Conservation (phyloP, 495 filamentous ascomycete genomes). For the Cudoniella acicularis region DNA sequence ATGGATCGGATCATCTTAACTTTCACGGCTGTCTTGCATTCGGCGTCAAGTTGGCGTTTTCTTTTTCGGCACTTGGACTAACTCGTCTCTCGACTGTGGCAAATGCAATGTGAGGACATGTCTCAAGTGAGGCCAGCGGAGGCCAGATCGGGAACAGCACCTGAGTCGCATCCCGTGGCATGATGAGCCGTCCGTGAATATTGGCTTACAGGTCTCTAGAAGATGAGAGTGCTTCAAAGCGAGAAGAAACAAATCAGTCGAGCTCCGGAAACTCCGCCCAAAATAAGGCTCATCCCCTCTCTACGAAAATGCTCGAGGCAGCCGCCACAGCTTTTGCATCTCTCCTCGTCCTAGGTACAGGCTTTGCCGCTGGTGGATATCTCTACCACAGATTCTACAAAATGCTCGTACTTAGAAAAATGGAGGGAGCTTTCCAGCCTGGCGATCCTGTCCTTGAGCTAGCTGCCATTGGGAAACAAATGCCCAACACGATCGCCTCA, state of each 20-base stretch:
- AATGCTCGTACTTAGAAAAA: constrained; percentile 79
- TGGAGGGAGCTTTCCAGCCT: constrained; percentile 86
- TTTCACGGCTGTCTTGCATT: neutral
- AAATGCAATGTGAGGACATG: neutral
- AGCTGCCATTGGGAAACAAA: constrained; percentile 64
- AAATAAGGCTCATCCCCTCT: constrained; percentile 13
- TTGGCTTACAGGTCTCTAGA: too few species aligned
- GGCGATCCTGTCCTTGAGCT: constrained; percentile 90
- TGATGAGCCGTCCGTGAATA: neutral
- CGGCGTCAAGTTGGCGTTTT: neutral
- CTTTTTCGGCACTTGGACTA: neutral
- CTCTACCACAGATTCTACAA: constrained; percentile 90
- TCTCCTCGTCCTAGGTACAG: constrained; percentile 72
- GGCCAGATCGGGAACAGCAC: too few species aligned
- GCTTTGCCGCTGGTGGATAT: constrained; percentile 70
- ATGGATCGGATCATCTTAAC: neutral
- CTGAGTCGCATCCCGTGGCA: too few species aligned
- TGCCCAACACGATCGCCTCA: constrained; percentile 26
- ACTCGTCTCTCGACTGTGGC: neutral
- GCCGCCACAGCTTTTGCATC: constrained; percentile 86
- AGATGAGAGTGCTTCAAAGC: neutral
- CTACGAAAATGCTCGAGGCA: constrained; percentile 79
- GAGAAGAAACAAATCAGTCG: neutral
- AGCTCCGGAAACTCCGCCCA: neutral
- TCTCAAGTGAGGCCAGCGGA: neutral